Percentiles rank a stretch among this genome's conserved stretches.
These are phyloP conservation scores for Pyrenophora tritici-repentis DNA, from an alignment of 2,329 filamentous ascomycete genomes.

Conservation along the genomic window DNA sequence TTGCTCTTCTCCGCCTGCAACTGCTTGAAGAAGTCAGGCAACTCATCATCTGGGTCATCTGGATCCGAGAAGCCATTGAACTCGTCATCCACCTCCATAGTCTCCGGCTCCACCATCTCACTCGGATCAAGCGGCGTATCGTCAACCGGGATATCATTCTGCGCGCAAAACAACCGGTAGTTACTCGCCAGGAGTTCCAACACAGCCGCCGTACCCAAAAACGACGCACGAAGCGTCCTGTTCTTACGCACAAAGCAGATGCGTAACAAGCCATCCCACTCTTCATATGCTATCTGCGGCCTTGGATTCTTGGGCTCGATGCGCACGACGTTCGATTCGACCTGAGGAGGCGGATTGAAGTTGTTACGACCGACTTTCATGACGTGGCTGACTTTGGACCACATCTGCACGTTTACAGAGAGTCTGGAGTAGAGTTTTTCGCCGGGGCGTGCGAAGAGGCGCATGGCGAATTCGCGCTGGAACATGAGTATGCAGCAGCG, in stretches of 20 bases:
- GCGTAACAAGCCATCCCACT: slow-evolving; percentile 89
- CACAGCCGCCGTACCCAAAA: slow-evolving; percentile 79
- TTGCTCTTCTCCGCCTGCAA: slow-evolving; percentile 51
- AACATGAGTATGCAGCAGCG: slow-evolving; percentile 91
- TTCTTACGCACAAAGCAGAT: slow-evolving; percentile 89
- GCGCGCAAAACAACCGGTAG: slow-evolving; percentile 86
- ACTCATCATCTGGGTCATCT: slow-evolving; percentile 68
- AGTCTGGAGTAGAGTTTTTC: slow-evolving; percentile 91
- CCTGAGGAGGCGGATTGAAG: slow-evolving; percentile 91
- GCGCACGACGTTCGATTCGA: slow-evolving; percentile 88
- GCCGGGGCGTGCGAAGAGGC: slow-evolving; percentile 83
- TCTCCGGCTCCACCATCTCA: slow-evolving; percentile 47
- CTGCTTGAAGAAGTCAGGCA: slow-evolving; percentile 85
- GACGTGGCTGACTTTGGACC: slow-evolving; percentile 71
- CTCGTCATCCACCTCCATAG: slow-evolving; percentile 58
- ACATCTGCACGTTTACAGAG: slow-evolving; percentile 93
- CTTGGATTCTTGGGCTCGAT: slow-evolving; percentile 85
- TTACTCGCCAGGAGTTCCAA: slow-evolving; percentile 84
- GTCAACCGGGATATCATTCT: slow-evolving; percentile 79
- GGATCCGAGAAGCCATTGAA: slow-evolving; percentile 58
- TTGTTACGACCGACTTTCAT: slow-evolving; percentile 97
- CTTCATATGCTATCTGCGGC: slow-evolving; percentile 88
- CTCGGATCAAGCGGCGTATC: slow-evolving; percentile 53
- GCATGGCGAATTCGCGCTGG: slow-evolving; percentile 90
- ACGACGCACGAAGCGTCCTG: slow-evolving; percentile 81